Conservation (phyloP, 2,329 filamentous ascomycete genomes). For the Cladophialophora immunda region DNA sequence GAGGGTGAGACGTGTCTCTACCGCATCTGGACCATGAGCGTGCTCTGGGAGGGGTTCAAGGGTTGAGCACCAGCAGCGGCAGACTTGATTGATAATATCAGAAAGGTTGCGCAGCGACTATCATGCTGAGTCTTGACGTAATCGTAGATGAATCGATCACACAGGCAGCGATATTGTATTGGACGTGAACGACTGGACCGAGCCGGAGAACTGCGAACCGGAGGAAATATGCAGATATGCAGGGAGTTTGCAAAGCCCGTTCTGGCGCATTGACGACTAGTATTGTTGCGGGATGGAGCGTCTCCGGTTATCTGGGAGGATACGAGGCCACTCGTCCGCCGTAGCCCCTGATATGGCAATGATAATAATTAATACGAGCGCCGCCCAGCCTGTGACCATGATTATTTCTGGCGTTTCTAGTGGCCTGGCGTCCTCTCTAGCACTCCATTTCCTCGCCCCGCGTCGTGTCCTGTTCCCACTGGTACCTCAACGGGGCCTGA, state of each 20-base stretch:
- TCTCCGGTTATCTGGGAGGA: not conserved
- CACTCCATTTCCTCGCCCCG: not conserved
- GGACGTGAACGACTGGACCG: constrained; percentile 7
- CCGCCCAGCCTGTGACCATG: not conserved
- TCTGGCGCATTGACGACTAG: constrained; percentile 1
- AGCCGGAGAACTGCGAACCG: constrained; percentile 17
- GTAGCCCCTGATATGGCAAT: no score
- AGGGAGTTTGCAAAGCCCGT: not conserved
- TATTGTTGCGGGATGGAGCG: not conserved
- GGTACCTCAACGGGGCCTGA: not conserved
- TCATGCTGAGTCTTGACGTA: constrained; percentile 34
- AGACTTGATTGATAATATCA: constrained; percentile 26
- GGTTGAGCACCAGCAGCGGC: not conserved
- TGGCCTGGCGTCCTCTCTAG: not conserved
- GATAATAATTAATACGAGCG: not conserved
- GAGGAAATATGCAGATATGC: constrained; percentile 11
- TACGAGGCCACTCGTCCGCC: not conserved
- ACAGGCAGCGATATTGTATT: constrained; percentile 11
- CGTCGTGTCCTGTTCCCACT: not conserved
- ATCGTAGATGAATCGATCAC: constrained; percentile 19
- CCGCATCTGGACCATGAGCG: constrained; percentile 16
- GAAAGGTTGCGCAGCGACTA: constrained; percentile 8
- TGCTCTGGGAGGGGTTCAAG: not conserved
- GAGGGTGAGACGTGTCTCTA: constrained; percentile 6
- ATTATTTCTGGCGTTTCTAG: not conserved